Conservation (phyloP, 768 basidiomycete species). For the Pilatotrama ljubarskyi region DNA sequence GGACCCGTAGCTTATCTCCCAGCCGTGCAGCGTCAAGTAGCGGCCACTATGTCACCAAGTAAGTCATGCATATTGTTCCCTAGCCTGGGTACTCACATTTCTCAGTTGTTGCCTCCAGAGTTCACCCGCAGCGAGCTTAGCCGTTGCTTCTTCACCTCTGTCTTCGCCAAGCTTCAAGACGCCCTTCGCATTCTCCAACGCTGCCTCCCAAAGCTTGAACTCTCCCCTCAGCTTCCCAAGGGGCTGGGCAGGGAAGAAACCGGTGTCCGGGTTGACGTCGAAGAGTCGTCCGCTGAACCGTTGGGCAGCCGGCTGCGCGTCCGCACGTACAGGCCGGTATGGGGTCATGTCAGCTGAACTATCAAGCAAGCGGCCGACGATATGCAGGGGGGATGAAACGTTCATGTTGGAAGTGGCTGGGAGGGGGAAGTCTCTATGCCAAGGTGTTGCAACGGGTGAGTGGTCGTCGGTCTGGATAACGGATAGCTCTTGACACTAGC, state of each 20-base stretch:
- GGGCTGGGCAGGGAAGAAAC: slow-evolving; percentile 78
- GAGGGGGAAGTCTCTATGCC: not conserved
- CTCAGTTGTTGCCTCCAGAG: slow-evolving; percentile 66
- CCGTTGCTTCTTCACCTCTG: slow-evolving; percentile 45
- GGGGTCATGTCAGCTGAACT: slow-evolving; percentile 9
- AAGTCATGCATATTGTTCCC: not conserved
- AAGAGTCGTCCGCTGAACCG: slow-evolving; percentile 37
- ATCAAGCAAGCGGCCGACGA: slow-evolving; percentile 17
- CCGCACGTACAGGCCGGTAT: not conserved
- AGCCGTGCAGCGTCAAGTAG: slow-evolving; percentile 59
- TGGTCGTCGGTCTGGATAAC: not conserved
- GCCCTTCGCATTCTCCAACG: slow-evolving; percentile 53
- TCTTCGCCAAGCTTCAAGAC: slow-evolving; percentile 61
- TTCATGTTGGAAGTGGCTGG: slow-evolving; percentile 20
- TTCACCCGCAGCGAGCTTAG: slow-evolving; percentile 56
- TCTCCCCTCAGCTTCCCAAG: slow-evolving; percentile 53
- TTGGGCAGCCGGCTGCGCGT: not conserved
- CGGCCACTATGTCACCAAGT: slow-evolving; percentile 57
- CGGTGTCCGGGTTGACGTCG: slow-evolving; percentile 61
- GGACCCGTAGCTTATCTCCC: slow-evolving; percentile 52
- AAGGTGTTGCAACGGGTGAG: not conserved
- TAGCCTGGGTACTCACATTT: slow-evolving; percentile 49
- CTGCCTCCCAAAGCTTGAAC: slow-evolving; percentile 73
- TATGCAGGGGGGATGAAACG: slow-evolving; percentile 26
- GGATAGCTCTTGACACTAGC: not conserved